Base-by-base conservation (phyloP, 768 basidiomycete genomes). In the Leccinum truebloodii region DNA sequence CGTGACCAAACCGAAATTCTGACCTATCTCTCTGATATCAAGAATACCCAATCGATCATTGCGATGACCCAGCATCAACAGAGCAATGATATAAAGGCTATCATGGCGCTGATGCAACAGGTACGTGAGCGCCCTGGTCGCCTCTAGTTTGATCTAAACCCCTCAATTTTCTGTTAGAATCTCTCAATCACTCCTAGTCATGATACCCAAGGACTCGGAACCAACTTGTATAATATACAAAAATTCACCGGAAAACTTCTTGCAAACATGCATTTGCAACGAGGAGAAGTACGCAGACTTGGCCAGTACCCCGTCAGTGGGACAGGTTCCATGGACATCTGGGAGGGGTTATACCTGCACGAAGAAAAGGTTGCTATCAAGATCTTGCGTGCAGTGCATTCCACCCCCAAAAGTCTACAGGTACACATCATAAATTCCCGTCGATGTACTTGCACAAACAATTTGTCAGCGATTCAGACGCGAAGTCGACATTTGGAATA, bases 351-450 rank as follows among this genome's bases (percentile, higher is more conserved):
- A 10, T 86, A 84, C 71, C 76, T 86, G 1, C 75, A 76, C 34
- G 74, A 78, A 52, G 81, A 84, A 63, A 84, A 83, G 59, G 85
- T 86, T 3, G 81, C 82, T 3, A 81, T 86, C 68, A 86, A 86
- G 65, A 77, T 80, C 7, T 71, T 86, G 34, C 80, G 85, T 39
- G 80, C 82, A 12, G 78, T 85, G 51, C 76, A 80, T 53, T 77
- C 79, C 30, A 75, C 79, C 55, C 82, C 81, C 6, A 72, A 76
- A 30, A 81, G 78, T 61, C 59, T 78, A 26, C 69, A 76, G 58
- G 83, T 83, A 65, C 52, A 73, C n/a, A 20, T 14, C 24, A 34
- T n/a, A 20, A 3, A n/a, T 37, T 26, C 20, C 52, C 13, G 46
- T 57, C 7, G 50, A n/a, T 54, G 18, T 59, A 30, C 18, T 62